Evolutionary conservation across 768 basidiomycete genomes (phyloP).

Genomic region (Russula sp.): DNA sequence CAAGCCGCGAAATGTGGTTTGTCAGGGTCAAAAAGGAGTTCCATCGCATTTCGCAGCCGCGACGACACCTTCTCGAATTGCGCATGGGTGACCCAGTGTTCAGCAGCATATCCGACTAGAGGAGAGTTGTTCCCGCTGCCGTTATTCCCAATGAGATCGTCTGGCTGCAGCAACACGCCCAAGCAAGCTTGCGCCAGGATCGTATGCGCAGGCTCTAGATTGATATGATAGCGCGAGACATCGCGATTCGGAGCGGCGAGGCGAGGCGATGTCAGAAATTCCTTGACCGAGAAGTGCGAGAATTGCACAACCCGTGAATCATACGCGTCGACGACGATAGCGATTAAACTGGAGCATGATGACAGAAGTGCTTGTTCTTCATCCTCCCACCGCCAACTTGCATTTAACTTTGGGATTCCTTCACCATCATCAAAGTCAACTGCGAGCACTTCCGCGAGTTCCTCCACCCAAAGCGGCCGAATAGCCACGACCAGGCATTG

Average conservation of each 20-base stretch:
- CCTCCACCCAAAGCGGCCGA: not conserved
- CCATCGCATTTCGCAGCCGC: not conserved
- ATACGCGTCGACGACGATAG: not conserved
- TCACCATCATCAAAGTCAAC: not conserved
- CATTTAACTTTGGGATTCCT: not conserved
- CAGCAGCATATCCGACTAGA: not conserved
- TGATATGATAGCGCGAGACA: not conserved
- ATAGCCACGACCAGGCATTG: not conserved
- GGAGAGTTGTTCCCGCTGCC: not conserved
- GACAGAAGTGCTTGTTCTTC: not conserved
- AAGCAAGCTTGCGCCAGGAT: not conserved
- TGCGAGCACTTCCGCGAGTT: not conserved
- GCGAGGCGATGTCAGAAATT: not conserved
- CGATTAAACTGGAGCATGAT: not conserved
- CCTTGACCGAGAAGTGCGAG: not conserved
- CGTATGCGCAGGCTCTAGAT: not conserved
- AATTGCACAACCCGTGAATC: not conserved
- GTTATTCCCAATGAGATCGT: not conserved
- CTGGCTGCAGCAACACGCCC: not conserved
- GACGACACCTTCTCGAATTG: not conserved
- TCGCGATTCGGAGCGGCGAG: not conserved
- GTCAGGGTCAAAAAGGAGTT: not conserved
- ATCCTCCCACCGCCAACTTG: not conserved
- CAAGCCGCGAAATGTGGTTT: not conserved
- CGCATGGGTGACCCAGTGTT: not conserved